Evolutionary conservation across 2,329 filamentous ascomycete genomes (phyloP), one percentile per base, ranked within the genome.

Genomic region (Fusarium dimerum): DNA sequence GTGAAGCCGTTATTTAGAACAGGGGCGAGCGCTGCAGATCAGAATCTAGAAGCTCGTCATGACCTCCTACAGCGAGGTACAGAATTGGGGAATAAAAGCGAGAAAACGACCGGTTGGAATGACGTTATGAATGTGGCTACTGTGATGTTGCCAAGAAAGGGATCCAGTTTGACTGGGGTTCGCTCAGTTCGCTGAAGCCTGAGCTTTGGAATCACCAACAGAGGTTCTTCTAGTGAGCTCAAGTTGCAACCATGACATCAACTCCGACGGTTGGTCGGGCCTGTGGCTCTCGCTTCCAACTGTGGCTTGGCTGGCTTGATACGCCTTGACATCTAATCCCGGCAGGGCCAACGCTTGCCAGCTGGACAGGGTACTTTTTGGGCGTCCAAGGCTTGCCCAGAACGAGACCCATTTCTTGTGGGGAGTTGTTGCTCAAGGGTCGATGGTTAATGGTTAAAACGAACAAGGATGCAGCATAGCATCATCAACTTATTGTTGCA

Each of bases 171-270:
- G 32, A 36, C 32, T 36, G 32, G 32, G 32, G 32, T 36, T 36
- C 13, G 32, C 13, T 15, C 4, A 15, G 32, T 26, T 26, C 7
- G 20, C 20, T 26, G 20, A 26, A 26, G 20, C 20, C 20, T 26
- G 20, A 4, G 20, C 20, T 26, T 26, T 26, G 20, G 20, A 26
- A 26, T 7, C 20, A 26, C 20, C 20, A 26, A 26, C 20, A 7
- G 20, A 26, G 20, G 20, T 26, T 7, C 20, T 26, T 26, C 20
- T 26, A 7, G 20, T 26, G 20, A 26, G 20, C 20, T 7, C 20
- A 26, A 26, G 20, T 26, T 26, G 20, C 20, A 26, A 26, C 56
- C 47, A 65, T 65, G 63, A 65, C 63, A 66, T 66, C 61, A 65
- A 56, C 38, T 48, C 52, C 42, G 45, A 50, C 43, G 41, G 49